Evolutionary conservation across 768 basidiomycete species (phyloP).

Genomic region (Auriscalpium vulgare): DNA sequence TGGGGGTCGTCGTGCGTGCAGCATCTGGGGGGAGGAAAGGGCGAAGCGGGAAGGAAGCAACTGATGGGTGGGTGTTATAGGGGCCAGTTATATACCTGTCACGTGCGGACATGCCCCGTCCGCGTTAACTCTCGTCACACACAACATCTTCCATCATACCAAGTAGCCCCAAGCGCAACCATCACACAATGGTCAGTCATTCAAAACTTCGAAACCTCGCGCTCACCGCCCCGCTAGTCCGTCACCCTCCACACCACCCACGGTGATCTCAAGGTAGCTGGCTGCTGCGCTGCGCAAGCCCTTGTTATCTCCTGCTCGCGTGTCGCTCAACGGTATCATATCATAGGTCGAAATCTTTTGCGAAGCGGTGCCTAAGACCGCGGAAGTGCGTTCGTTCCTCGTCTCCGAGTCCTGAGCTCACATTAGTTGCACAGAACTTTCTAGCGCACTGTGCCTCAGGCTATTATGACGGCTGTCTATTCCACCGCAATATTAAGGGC

Average conservation of each 20-base stretch:
- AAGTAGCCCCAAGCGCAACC: conserved; percentile 8
- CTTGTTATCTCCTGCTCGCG: not conserved
- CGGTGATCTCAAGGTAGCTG: conserved; percentile 88
- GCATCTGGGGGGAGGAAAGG: conserved; percentile 25
- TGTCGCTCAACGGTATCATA: not conserved
- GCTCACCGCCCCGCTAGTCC: conserved; percentile 44
- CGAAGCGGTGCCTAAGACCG: conserved; percentile 90
- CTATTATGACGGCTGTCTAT: conserved; percentile 77
- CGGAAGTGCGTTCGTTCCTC: conserved; percentile 54
- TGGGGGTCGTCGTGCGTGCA: conserved; percentile 49
- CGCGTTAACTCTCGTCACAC: too few relatives aligned
- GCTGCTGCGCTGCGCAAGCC: conserved; percentile 11
- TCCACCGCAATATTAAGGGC: conserved; percentile 91
- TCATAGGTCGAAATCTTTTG: conserved; percentile 91
- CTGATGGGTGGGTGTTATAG: conserved; percentile 12
- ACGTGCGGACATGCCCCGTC: not conserved
- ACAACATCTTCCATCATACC: too few relatives aligned
- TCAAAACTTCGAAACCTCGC: conserved; percentile 1
- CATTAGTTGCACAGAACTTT: conserved; percentile 62
- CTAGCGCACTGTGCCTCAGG: conserved; percentile 88
- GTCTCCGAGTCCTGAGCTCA: not conserved
- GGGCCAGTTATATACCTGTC: conserved; percentile 13
- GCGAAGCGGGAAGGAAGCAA: conserved; percentile 7
- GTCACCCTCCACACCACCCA: conserved; percentile 92
- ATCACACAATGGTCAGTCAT: conserved; percentile 9